Conservation (phyloP, 176 grass and related monocot genomes). For the Triticum monococcum region DNA sequence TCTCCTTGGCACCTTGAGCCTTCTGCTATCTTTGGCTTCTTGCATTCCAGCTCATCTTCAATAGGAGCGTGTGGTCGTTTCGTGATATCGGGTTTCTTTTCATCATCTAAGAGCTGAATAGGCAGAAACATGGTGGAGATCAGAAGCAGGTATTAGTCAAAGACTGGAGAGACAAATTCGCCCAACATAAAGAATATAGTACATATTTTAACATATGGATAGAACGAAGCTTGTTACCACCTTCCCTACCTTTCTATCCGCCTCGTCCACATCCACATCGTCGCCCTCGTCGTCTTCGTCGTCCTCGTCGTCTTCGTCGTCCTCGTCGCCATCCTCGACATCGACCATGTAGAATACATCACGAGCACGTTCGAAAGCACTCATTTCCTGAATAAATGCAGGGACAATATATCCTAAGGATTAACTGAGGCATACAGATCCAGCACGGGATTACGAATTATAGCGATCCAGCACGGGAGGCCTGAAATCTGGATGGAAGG, state of each 20-base stretch:
- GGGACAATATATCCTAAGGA: neutral
- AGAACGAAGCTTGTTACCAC: neutral
- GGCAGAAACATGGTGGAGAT: neutral
- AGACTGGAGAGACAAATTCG: neutral
- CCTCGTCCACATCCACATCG: too few species aligned
- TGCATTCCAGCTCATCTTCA: neutral
- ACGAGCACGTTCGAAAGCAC: neutral
- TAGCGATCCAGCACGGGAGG: too few species aligned
- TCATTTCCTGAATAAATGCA: neutral
- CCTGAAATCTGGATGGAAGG: too few species aligned
- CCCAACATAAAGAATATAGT: neutral
- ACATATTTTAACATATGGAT: neutral
- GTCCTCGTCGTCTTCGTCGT: too few species aligned
- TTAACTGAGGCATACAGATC: too few species aligned
- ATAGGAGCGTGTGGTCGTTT: neutral
- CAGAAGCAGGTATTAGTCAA: neutral
- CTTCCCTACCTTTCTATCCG: neutral
- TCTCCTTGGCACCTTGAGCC: neutral
- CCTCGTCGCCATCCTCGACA: too few species aligned
- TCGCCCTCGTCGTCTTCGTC: too few species aligned
- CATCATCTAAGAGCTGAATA: neutral
- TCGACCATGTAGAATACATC: neutral
- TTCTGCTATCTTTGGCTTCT: neutral
- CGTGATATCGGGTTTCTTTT: neutral
- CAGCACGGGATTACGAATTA: too few species aligned